These are phyloP conservation scores for Crithidia expoeki DNA, from an alignment of 208 protist genomes.

Conservation along the genomic window DNA sequence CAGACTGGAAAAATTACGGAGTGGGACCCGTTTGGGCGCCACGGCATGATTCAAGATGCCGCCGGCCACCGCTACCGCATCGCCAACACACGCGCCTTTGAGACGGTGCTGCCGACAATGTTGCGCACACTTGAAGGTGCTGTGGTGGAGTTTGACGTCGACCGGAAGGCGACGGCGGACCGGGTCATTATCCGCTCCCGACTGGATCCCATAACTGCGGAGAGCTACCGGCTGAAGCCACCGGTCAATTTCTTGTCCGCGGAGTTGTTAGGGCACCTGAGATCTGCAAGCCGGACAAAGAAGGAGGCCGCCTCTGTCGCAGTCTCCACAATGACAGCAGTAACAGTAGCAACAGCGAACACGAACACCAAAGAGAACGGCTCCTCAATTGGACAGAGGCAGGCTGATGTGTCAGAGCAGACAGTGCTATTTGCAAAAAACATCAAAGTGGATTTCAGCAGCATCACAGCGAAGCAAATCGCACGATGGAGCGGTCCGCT, in stretches of 20 bases:
- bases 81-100: slow-evolving; percentile 80
- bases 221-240: slow-evolving; percentile 60
- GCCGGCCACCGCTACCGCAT: slow-evolving; percentile 63
- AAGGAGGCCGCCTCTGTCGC: neutral
- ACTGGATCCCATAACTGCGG: slow-evolving; percentile 57
- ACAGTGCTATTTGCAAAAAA: slow-evolving; percentile 54
- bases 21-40: slow-evolving; percentile 86
- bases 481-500: slow-evolving; percentile 56
- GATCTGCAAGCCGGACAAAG: neutral
- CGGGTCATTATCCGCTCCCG: slow-evolving; percentile 78
- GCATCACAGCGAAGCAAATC: slow-evolving; percentile 55
- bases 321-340: too few relatives aligned
- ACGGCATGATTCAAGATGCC: slow-evolving; percentile 65
- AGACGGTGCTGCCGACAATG: slow-evolving; percentile 82
- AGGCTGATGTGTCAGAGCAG: too few relatives aligned
- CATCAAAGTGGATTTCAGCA: slow-evolving; percentile 70
- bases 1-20: slow-evolving; percentile 49
- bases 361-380: neutral
- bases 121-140: slow-evolving; percentile 70
- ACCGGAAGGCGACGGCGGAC: slow-evolving; percentile 37
- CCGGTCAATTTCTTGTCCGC: slow-evolving; percentile 69
- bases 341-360: too few relatives aligned
- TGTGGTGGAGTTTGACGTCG: slow-evolving; percentile 57
- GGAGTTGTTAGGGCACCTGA: slow-evolving; percentile 24
- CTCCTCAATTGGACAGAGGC: too few relatives aligned